phyloP scores from a whole-genome alignment of 805 yeast genomes.

The Hanseniaspora valbyensis region DNA sequence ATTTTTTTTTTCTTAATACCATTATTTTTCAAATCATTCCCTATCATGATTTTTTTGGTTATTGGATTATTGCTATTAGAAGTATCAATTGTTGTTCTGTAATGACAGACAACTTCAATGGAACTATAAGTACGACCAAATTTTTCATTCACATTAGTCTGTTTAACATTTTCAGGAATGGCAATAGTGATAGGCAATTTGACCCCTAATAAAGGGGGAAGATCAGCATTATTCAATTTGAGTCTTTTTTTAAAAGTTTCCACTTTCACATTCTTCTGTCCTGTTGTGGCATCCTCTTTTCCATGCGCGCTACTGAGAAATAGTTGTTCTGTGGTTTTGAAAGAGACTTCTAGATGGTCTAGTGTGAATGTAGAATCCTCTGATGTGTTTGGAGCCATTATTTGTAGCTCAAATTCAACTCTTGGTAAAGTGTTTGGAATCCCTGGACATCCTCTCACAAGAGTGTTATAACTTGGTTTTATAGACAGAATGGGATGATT shows the following conservation, averaged over 20 bases:
- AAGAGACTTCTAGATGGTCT: constrained; percentile 38
- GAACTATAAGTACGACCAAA: constrained; percentile 41
- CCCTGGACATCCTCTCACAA: constrained; percentile 59
- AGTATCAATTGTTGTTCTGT: too few species aligned
- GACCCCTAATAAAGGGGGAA: constrained; percentile 35
- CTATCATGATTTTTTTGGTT: too few species aligned
- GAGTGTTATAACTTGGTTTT: constrained; percentile 42
- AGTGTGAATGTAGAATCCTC: constrained; percentile 34
- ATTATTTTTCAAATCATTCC: too few species aligned
- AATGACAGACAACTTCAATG: constrained; percentile 25
- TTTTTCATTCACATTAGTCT: constrained; percentile 39
- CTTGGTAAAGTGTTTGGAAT: constrained; percentile 52
- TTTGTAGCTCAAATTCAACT: constrained; percentile 44
- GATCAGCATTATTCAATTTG: constrained; percentile 25
- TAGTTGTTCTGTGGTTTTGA: constrained; percentile 43
- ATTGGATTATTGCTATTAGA: too few species aligned
- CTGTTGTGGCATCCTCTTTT: constrained; percentile 17
- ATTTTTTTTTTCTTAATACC: too few species aligned
- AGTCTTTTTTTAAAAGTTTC: constrained; percentile 22
- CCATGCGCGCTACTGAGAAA: constrained; percentile 21
- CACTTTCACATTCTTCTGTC: constrained; percentile 15
- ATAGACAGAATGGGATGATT: constrained; percentile 30
- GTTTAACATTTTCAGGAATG: constrained; percentile 41
- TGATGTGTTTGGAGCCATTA: constrained; percentile 36
- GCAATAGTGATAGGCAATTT: constrained; percentile 52